A percentile compares a stretch with the other conserved stretches of the same genome.
Conservation (phyloP, 164 flowering plant species). For the Chimonanthus praecox region DNA sequence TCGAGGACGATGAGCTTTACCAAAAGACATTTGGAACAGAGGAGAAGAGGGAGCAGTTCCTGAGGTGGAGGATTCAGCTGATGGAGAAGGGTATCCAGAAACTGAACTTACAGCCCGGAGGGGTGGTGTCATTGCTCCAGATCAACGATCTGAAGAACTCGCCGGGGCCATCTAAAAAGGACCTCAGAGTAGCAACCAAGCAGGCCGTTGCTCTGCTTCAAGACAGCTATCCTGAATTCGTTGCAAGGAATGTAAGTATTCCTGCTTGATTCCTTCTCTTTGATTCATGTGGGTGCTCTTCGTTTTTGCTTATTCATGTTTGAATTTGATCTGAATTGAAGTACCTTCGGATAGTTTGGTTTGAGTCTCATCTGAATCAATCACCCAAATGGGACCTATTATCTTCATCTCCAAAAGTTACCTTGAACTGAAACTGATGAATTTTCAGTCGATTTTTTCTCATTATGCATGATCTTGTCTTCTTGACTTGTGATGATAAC, state of each 20-base stretch:
- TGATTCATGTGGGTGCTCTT: not conserved
- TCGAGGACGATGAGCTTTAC: conserved; percentile 37
- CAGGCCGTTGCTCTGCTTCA: conserved; percentile 48
- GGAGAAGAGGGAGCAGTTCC: conserved; percentile 37
- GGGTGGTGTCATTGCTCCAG: conserved; percentile 55
- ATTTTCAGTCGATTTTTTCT: no score
- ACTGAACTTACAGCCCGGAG: conserved; percentile 51
- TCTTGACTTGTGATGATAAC: not conserved
- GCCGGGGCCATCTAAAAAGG: conserved; percentile 58
- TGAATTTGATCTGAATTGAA: not conserved
- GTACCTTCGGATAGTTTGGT: not conserved
- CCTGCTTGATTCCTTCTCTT: not conserved
- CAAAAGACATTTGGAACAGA: conserved; percentile 45
- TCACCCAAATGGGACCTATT: not conserved
- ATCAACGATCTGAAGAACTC: conserved; percentile 63
- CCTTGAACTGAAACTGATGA: not conserved
- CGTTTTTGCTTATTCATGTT: not conserved
- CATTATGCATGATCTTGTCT: no score
- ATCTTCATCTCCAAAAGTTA: not conserved
- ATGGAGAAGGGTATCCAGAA: conserved; percentile 56
- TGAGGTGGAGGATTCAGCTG: conserved; percentile 63
- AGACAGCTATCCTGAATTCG: conserved; percentile 81
- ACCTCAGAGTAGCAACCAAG: conserved; percentile 49
- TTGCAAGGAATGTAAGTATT: conserved; percentile 57
- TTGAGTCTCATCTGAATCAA: not conserved